Percentiles rank a stretch among this genome's conserved stretches.
These are phyloP conservation scores for Apiospora rasikravindrae DNA, from an alignment of 2,329 filamentous ascomycete genomes.

Conservation along the genomic window DNA sequence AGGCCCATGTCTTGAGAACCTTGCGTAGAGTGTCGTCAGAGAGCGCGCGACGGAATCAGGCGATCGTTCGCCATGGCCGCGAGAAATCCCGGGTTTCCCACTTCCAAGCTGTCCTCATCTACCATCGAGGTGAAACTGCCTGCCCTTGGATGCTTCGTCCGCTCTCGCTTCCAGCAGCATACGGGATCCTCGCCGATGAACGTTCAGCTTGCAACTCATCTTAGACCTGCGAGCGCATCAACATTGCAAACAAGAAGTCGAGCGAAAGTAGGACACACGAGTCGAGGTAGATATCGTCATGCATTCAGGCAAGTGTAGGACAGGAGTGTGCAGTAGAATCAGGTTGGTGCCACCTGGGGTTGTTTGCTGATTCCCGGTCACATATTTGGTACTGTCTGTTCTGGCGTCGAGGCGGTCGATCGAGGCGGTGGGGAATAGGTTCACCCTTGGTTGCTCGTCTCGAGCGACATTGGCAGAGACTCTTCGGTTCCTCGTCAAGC, in stretches of 20 bases:
- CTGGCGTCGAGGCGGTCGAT: not conserved
- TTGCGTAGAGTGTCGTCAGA: not conserved
- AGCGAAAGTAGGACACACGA: not conserved
- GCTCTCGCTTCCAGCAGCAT: not conserved
- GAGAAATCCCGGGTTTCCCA: not conserved
- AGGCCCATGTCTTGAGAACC: not conserved
- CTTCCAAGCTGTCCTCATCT: not conserved
- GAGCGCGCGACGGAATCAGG: not conserved
- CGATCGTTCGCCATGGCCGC: not conserved
- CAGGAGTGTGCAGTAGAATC: not conserved
- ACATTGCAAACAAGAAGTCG: not conserved
- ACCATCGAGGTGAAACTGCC: not conserved
- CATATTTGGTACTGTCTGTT: not conserved
- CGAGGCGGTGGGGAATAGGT: not conserved
- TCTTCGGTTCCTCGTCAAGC: not conserved
- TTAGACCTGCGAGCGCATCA: not conserved
- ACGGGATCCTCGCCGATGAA: not conserved
- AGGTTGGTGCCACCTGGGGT: not conserved
- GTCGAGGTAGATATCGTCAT: not conserved
- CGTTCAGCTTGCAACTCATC: not conserved
- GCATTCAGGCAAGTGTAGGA: not conserved
- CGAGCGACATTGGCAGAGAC: not conserved
- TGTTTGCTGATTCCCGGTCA: not conserved
- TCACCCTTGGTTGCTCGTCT: not conserved
- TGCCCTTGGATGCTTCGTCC: not conserved